Base-by-base conservation (phyloP, 768 basidiomycete genomes). In the Tulasnella sp. region DNA sequence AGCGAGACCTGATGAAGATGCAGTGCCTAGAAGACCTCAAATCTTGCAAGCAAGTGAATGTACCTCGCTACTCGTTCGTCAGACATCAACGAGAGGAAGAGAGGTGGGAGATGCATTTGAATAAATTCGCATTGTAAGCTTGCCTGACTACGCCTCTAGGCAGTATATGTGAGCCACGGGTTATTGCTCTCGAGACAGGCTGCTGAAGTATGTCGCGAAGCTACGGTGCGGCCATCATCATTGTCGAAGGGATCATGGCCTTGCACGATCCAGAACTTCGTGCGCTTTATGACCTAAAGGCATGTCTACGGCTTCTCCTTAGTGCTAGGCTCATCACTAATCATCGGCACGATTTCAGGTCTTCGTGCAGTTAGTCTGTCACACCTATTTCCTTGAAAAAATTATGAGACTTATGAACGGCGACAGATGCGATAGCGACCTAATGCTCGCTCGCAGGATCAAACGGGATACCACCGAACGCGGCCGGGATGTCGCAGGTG, bases 401-500 rank as follows among this genome's bases (percentile, higher is more conserved):
- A n/a, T 31, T 3, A 15, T 9, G 5, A 38, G 21, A 30, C 4
- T 8, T 41, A 38, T 22, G 17, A 27, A n/a, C n/a, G n/a, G 8
- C 21, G 19, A 50, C 27, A 38, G 52, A 74, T 88, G 86, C 60
- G 92, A 98, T 68, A 85, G 92, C 7, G 96, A 99, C 69, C 73
- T 98, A 21, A 99, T 99, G 96, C 83, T 99, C 49, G 91, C 94
- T 1, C 81, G 96, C 59, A 81, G 96, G 41, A 85, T 99, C 55
- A 76, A 80, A 63, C 78, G 96, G 56, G 96, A 98, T 66, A 80
- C 89, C 17, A 79, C 82, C 65, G 92, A 99, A 69, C 80, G 96
- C 46, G 90, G 89, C 0, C 75, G 96, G 55, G 82, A 77, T 57
- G 84, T 97, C 0, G 82, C 83, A 2, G 93, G 94, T 1, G 80